phyloP scores from a whole-genome alignment of 192 early-diverging fungal genomes.

The Paraglomus brasilianum region DNA sequence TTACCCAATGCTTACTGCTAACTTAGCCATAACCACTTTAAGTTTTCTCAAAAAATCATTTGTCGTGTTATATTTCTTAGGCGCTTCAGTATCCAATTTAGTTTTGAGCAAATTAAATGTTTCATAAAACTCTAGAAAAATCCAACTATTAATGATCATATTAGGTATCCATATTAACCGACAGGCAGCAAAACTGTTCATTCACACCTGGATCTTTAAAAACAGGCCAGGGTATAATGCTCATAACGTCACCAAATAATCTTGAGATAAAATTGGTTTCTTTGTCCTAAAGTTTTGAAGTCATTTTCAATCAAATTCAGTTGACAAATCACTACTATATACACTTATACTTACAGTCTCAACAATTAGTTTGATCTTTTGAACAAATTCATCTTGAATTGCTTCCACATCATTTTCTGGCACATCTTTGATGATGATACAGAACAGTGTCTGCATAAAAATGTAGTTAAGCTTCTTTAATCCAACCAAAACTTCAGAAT shows the following conservation, averaged over 20 bases:
- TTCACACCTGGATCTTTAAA: conserved; percentile 15
- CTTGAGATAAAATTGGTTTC: conserved; percentile 27
- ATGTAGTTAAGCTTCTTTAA: no score
- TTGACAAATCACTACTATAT: not conserved
- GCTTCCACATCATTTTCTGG: conserved; percentile 6
- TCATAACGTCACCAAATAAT: conserved; percentile 4
- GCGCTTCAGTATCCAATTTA: conserved; percentile 24
- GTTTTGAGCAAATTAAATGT: conserved; percentile 9
- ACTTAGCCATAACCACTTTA: no score
- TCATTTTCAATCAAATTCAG: not conserved
- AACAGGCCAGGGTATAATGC: conserved; percentile 25
- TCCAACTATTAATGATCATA: no score
- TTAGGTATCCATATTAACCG: no score
- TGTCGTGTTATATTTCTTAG: no score
- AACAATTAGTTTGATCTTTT: conserved; percentile 8
- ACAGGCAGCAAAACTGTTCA: no score
- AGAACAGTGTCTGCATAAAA: conserved; percentile 8
- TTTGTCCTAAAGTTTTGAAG: not conserved
- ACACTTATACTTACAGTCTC: conserved; percentile 2
- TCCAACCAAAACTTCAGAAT: not conserved
- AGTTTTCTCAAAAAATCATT: no score
- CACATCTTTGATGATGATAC: conserved; percentile 30
- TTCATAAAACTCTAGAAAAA: conserved; percentile 26
- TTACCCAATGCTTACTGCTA: no score
- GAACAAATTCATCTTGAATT: conserved; percentile 16